Evolutionary conservation across 768 basidiomycete genomes (phyloP), one percentile per base, ranked within the genome.

Genomic region (Mycena capillaripes): DNA sequence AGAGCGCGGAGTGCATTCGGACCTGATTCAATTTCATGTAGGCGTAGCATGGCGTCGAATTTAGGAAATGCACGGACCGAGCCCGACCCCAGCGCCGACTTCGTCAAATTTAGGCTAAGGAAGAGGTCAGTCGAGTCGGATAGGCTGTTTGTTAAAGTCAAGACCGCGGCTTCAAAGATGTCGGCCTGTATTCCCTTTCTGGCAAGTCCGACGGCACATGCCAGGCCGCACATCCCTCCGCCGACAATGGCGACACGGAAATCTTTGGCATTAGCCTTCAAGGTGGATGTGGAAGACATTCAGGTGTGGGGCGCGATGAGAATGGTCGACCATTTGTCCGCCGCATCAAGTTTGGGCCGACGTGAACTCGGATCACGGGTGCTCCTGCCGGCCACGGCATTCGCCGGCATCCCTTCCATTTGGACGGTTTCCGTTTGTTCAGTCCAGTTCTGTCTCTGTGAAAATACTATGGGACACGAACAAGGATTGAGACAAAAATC

Each of bases 131-230:
- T 2, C 36, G 57, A 36, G 25, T 38, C 34, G 42, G 66, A 34
- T 19, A 30, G n/a, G 66, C 27, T 21, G 67, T 7, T 25, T 36
- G 30, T 30, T 32, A 25, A 59, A 19, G 16, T 48, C 76, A 79
- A 32, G 76, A 89, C 89, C 55, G 88, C 85, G 52, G 87, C 84
- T 78, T 90, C 90, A 72, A 89, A 91, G 3, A 89, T 73, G n/a
- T 86, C 80, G 17, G 86, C 86, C 17, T 81, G 76, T 34, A 90
- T 79, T 2, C 89, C 88, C 4, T 80, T 80, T 44, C 79, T 82
- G 21, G 75, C 60, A 32, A 91, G 82, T 36, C 81, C 85, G 56
- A 86, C 81, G 2, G 89, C 89, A 66, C 85, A 86, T 2, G 86
- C 82, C 17, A 91, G 77, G 10, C 89, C 89, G 66, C 85, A 86